Base-by-base conservation (phyloP, 208 protist genomes). In the Crithidia brevicula region DNA sequence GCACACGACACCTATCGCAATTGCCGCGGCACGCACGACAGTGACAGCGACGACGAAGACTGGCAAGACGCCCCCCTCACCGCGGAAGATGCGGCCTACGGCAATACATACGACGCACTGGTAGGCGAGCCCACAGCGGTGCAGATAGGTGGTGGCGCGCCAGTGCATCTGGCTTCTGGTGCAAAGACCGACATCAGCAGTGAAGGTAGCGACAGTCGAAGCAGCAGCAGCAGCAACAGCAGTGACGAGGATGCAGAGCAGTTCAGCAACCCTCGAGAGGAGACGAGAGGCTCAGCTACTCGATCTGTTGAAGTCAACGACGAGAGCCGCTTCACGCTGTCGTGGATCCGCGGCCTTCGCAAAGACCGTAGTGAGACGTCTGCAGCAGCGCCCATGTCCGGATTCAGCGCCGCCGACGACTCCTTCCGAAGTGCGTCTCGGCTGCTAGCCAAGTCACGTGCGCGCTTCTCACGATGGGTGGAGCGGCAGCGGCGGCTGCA, bases 381-480 rank as follows among this genome's bases (percentile, higher is more conserved):
- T 28, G 4, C 57, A 10, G 3, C 57, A n/a, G 25, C 57, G 3
- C 45, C 7, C 10, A 18, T 5, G n/a, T 15, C 16, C 11, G 13
- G n/a, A 46, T 45, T 16, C 27, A n/a, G n/a, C n/a, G n/a, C 8
- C n/a, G 52, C 60, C 1, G 60, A 56, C 6, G 54, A 65, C 1
- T 69, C 70, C 0, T 60, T 66, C n/a, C 54, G 70, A 20, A 70
- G 56, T 22, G 56, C 56, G 1, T 59, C 70, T 0, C 52, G 62
- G 22, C 40, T 70, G 36, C 56, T 70, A 1, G 27, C 43, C 16
- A 59, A 45, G 45, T 76, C 70, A 10, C 56, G 70, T 30, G 56
- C 51, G 27, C 61, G 56, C 31, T 61, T 66, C 16, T 8, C 30
- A 7, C 62, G 61, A n/a, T 76, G 70, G 70, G 36, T 76, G 56